Conservation (phyloP, 805 yeast species). For the Clavispora carvajalis region DNA sequence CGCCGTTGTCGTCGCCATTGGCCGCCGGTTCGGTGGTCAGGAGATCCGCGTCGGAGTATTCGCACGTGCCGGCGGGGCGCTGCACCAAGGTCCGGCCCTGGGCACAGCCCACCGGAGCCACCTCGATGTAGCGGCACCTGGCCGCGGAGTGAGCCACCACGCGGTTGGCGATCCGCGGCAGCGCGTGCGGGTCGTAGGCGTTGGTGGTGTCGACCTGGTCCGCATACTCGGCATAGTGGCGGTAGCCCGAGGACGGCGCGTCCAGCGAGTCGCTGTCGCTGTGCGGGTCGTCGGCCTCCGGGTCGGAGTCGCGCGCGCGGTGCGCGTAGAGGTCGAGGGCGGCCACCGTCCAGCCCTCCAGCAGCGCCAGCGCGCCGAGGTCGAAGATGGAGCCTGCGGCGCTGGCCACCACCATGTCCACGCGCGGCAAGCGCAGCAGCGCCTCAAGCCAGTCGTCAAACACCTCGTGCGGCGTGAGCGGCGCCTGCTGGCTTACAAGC, state of each 20-base stretch:
- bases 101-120: neutral
- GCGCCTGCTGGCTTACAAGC: constrained; percentile 29
- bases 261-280: constrained; percentile 10
- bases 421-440: constrained; percentile 30
- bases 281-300: constrained; percentile 7
- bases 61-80: neutral
- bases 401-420: constrained; percentile 42
- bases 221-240: constrained; percentile 22
- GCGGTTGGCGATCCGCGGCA: neutral
- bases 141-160: constrained; percentile 5
- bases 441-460: constrained; percentile 33
- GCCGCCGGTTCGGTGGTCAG: neutral
- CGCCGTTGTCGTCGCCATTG: no score
- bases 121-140: neutral
- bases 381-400: constrained; percentile 42
- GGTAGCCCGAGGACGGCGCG: constrained; percentile 11
- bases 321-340: constrained; percentile 11
- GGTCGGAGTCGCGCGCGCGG: constrained; percentile 3
- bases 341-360: constrained; percentile 27
- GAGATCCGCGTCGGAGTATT: constrained; percentile 1
- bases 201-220: constrained; percentile 19
- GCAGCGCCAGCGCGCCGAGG: constrained; percentile 26
- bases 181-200: constrained; percentile 16
- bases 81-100: neutral
- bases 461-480: constrained; percentile 32